phyloP scores from a whole-genome alignment of 768 basidiomycete species.

The Fomitopsis serialis region DNA sequence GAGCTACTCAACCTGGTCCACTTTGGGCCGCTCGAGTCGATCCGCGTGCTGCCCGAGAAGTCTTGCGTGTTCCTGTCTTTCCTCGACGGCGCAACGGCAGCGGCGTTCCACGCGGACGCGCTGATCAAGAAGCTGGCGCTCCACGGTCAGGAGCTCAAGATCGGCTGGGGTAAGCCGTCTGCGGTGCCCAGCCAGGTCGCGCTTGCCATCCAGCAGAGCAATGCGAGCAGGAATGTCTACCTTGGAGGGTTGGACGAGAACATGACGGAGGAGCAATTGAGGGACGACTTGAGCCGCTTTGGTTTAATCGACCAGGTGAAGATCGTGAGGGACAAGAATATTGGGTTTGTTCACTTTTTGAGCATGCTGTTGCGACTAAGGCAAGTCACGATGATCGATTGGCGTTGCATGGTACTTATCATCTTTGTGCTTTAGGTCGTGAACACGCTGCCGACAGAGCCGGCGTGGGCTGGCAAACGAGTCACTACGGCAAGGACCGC shows the following conservation, averaged over 20 bases:
- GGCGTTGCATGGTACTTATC: not conserved
- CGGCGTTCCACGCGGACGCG: slow-evolving; percentile 96
- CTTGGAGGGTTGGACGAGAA: slow-evolving; percentile 88
- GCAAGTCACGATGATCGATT: slow-evolving; percentile 34
- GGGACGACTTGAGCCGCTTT: slow-evolving; percentile 89
- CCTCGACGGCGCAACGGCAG: slow-evolving; percentile 88
- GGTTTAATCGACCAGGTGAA: slow-evolving; percentile 99
- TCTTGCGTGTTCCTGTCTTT: slow-evolving; percentile 98
- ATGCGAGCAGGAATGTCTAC: slow-evolving; percentile 95
- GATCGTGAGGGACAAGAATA: slow-evolving; percentile 98
- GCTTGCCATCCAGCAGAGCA: slow-evolving; percentile 85
- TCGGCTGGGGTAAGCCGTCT: slow-evolving; percentile 97
- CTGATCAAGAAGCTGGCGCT: slow-evolving; percentile 89
- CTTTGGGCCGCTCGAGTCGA: slow-evolving; percentile 93
- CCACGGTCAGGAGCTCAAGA: slow-evolving; percentile 95
- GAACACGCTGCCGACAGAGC: slow-evolving; percentile 85
- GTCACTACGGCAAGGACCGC: slow-evolving; percentile 98
- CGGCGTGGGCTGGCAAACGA: slow-evolving; percentile 91
- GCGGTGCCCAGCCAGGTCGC: slow-evolving; percentile 83
- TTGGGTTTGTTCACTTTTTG: slow-evolving; percentile 98
- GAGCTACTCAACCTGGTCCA: slow-evolving; percentile 97
- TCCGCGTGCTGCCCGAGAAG: slow-evolving; percentile 94
- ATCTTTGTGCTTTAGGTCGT: slow-evolving; percentile 62
- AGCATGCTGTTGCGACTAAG: slow-evolving; percentile 95
- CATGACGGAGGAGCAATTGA: slow-evolving; percentile 85